Evolutionary conservation across 768 basidiomycete genomes (phyloP).

Genomic region (Polyporus arcularius): DNA sequence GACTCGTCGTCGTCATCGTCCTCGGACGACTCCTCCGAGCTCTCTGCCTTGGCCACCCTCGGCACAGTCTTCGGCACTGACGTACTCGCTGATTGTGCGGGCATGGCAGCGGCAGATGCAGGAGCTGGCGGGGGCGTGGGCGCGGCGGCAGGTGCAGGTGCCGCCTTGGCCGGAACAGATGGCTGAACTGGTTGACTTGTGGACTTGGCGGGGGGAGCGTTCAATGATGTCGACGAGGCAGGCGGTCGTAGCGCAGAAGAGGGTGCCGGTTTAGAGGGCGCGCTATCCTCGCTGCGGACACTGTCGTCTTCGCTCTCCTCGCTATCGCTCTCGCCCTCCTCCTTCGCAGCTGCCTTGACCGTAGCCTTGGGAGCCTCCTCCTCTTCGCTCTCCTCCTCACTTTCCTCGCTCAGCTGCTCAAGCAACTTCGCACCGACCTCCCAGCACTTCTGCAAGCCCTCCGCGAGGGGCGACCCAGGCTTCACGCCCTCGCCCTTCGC

Average conservation of each 20-base stretch:
- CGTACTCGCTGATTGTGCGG: background rate
- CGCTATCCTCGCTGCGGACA: constrained; percentile 22
- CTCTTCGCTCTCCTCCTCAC: constrained; percentile 36
- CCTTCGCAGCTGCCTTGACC: constrained; percentile 24
- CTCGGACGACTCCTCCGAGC: background rate
- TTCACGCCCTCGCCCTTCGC: constrained; percentile 55
- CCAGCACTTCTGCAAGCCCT: constrained; percentile 71
- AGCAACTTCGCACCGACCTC: constrained; percentile 72
- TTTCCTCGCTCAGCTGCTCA: constrained; percentile 77
- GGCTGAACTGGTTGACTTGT: no score
- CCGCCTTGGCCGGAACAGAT: background rate
- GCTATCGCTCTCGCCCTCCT: constrained; percentile 23
- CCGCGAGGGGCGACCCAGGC: constrained; percentile 38
- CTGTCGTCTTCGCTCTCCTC: constrained; percentile 28
- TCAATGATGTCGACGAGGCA: no score
- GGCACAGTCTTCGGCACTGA: background rate
- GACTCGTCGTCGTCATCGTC: background rate
- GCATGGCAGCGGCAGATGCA: background rate
- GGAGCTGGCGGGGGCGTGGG: background rate
- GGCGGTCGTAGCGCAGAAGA: no score
- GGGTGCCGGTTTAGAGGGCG: background rate
- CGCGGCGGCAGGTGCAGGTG: background rate
- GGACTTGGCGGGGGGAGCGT: background rate
- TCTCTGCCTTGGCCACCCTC: background rate
- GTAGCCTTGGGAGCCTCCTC: constrained; percentile 12